Evolutionary conservation across 257 asterid genomes (phyloP).

Genomic region (Penstemon davidsonii): DNA sequence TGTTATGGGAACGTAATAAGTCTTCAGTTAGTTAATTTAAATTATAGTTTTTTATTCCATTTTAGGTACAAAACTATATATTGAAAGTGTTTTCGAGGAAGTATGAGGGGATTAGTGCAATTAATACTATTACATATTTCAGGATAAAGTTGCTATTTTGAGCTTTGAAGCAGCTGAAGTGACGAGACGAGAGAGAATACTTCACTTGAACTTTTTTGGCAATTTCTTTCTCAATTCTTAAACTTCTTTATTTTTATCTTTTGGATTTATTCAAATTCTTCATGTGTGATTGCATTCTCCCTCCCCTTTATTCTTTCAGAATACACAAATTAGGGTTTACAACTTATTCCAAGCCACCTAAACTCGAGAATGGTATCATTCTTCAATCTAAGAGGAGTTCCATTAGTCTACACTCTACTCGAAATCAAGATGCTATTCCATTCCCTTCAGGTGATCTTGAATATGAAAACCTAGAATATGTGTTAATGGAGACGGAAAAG

Average conservation of each 20-base stretch:
- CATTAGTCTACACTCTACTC: conserved; percentile 13
- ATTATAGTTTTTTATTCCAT: too few species aligned
- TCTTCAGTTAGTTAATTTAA: too few species aligned
- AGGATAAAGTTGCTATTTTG: too few species aligned
- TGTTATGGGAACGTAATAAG: too few species aligned
- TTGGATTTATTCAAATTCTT: conserved; percentile 2
- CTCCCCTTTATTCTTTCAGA: conserved; percentile 19
- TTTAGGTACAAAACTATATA: too few species aligned
- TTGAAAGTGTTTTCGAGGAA: too few species aligned
- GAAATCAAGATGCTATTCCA: conserved; percentile 22
- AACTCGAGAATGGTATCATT: conserved; percentile 14
- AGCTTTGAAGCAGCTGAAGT: too few species aligned
- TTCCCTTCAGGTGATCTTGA: conserved; percentile 28
- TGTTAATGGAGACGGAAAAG: conserved; percentile 19
- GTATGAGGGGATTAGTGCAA: too few species aligned
- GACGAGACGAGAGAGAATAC: too few species aligned
- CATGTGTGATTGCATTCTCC: conserved; percentile 38
- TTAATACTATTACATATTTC: too few species aligned
- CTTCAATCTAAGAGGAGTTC: conserved; percentile 13
- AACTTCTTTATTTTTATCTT: neutral
- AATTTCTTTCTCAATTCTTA: neutral
- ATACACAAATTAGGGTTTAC: conserved; percentile 18
- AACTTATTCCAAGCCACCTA: conserved; percentile 15
- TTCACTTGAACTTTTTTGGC: neutral
- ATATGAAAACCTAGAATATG: conserved; percentile 27